Percentiles rank a stretch among this genome's conserved stretches.
Evolutionary conservation across 768 basidiomycete genomes (phyloP).

Genomic region (Gautieria morchelliformis): DNA sequence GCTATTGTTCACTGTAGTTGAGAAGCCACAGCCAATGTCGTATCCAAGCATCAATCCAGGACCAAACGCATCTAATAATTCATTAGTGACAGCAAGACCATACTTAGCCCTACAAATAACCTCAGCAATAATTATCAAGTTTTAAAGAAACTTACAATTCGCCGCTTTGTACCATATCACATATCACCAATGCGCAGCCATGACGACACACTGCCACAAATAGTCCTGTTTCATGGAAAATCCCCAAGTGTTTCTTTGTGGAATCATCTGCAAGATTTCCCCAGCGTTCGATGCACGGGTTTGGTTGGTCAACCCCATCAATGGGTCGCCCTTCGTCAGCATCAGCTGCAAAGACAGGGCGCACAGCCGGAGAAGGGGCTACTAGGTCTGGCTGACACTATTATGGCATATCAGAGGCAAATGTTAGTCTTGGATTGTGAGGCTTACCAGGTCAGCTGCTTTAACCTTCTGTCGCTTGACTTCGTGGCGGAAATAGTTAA

Average conservation of each 20-base stretch:
- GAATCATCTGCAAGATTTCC: slow-evolving; percentile 12
- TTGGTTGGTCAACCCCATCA: not conserved
- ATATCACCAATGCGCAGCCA: slow-evolving; percentile 20
- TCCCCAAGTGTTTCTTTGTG: slow-evolving; percentile 23
- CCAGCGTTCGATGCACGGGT: not conserved
- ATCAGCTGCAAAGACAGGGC: not conserved
- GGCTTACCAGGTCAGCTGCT: no score
- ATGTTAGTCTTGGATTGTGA: no score
- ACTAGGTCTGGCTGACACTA: no score
- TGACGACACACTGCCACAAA: slow-evolving; percentile 28
- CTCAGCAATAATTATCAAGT: not conserved
- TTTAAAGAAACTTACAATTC: slow-evolving; percentile 24
- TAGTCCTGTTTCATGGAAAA: slow-evolving; percentile 29
- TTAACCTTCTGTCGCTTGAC: no score
- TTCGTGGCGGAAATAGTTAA: no score
- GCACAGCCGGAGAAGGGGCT: not conserved
- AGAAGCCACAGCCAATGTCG: slow-evolving; percentile 20
- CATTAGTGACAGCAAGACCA: slow-evolving; percentile 15
- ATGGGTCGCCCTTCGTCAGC: slow-evolving; percentile 23
- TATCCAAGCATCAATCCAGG: slow-evolving; percentile 13
- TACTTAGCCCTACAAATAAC: slow-evolving; percentile 20
- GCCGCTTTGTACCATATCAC: slow-evolving; percentile 26
- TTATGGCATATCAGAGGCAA: no score
- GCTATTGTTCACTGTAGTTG: slow-evolving; percentile 8
- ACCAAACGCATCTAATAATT: slow-evolving; percentile 16